Percentiles rank a stretch among this genome's conserved stretches.
These are phyloP conservation scores for Piper betle DNA, from an alignment of 164 flowering plant genomes.

Conservation along the genomic window DNA sequence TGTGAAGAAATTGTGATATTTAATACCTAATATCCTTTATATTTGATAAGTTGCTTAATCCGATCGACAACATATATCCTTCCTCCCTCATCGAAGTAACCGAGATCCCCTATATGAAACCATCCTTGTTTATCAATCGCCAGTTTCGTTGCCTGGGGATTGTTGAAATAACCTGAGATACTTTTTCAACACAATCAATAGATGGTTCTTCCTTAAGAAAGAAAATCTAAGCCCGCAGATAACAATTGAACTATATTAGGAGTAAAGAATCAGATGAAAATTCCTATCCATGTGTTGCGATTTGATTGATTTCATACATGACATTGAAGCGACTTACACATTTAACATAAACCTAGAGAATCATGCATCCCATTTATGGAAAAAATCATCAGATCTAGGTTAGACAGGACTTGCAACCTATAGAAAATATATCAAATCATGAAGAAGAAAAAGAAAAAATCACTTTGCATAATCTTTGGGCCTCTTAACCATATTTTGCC, in stretches of 20 bases:
- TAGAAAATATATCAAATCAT: neutral
- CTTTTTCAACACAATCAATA: neutral
- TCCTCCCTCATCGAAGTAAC: conserved; percentile 55
- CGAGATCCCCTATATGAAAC: conserved; percentile 67
- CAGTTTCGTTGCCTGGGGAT: conserved; percentile 44
- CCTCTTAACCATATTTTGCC: neutral
- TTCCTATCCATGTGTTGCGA: no score
- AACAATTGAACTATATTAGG: no score
- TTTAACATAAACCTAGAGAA: neutral
- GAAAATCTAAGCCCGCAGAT: no score
- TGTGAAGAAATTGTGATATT: neutral
- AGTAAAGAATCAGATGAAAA: no score
- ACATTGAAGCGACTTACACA: no score
- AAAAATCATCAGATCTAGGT: neutral
- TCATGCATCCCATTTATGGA: neutral
- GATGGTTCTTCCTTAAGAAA: no score
- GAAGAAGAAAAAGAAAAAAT: no score
- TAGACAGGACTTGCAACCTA: neutral
- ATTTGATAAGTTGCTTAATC: conserved; percentile 68
- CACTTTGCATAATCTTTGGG: neutral
- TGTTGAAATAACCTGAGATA: conserved; percentile 40
- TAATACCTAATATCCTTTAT: conserved; percentile 47
- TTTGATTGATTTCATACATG: no score
- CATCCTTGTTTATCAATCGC: conserved; percentile 54
- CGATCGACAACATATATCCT: conserved; percentile 58